Percentiles rank a stretch among this genome's conserved stretches.
Evolutionary conservation across 495 filamentous ascomycete species (phyloP).

Genomic region (Penicillium flavigenum): DNA sequence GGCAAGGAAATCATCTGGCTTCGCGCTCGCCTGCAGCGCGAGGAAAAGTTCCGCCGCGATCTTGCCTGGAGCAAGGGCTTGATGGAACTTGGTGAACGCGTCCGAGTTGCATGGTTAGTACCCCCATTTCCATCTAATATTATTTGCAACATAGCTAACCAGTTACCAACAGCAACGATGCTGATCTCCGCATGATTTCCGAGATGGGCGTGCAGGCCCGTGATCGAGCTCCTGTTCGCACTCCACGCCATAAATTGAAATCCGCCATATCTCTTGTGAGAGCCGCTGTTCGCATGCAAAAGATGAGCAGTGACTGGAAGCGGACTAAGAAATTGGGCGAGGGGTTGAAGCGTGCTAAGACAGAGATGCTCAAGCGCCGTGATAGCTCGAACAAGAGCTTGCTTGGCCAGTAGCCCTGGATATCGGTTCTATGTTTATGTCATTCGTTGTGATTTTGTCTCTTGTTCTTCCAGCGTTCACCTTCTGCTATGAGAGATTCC

Average conservation of each 20-base stretch:
- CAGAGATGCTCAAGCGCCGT: conserved; percentile 43
- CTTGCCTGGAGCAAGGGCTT: conserved; percentile 78
- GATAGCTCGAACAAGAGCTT: conserved; percentile 34
- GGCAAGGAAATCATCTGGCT: conserved; percentile 89
- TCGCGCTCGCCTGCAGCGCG: conserved; percentile 70
- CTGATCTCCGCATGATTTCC: conserved; percentile 78
- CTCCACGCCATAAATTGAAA: conserved; percentile 47
- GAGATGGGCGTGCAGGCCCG: conserved; percentile 66
- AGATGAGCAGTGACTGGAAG: conserved; percentile 52
- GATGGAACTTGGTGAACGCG: conserved; percentile 73
- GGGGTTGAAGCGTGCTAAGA: conserved; percentile 46
- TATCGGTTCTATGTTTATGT: conserved; percentile 1
- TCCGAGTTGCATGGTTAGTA: conserved; percentile 80
- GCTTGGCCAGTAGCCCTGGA: conserved; percentile 14
- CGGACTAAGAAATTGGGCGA: conserved; percentile 47
- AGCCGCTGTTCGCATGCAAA: conserved; percentile 55
- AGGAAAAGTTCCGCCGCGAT: conserved; percentile 73
- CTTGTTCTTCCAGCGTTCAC: conserved; percentile 26
- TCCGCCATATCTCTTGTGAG: conserved; percentile 53
- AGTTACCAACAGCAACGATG: conserved; percentile 70
- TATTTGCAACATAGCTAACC: conserved; percentile 18
- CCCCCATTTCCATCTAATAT: conserved; percentile 15
- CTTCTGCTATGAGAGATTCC: conserved; percentile 33
- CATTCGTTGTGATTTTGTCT: conserved; percentile 21
- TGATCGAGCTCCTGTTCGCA: conserved; percentile 30